phyloP scores from a whole-genome alignment of 257 asterid species.

The Solanum pinnatisectum region DNA sequence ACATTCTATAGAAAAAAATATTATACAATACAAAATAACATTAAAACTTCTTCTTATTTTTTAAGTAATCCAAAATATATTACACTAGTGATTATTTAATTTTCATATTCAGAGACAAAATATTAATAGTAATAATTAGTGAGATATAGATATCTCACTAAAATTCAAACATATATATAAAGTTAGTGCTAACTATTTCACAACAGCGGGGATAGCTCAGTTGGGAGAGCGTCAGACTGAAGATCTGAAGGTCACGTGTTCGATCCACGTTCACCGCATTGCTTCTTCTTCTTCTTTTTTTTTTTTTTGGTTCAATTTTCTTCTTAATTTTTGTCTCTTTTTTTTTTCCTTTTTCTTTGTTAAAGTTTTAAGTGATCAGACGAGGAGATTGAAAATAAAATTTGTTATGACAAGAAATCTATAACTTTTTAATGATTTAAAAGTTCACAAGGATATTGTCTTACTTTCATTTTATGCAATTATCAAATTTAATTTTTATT shows the following conservation, averaged over 20 bases:
- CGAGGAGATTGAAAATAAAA: background rate
- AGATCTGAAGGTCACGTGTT: constrained; percentile 85
- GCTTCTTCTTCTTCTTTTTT: too few relatives aligned
- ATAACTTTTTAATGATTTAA: background rate
- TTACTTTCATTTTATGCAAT: background rate
- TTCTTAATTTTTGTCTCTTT: background rate
- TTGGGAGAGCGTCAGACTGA: constrained; percentile 96
- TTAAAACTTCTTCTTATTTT: background rate
- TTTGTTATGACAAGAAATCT: background rate
- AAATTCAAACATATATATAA: too few relatives aligned
- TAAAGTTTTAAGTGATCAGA: background rate
- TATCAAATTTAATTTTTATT: background rate
- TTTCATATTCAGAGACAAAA: background rate
- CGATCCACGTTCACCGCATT: constrained; percentile 93
- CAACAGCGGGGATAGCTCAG: constrained; percentile 61
- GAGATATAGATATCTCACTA: background rate
- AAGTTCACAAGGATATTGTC: background rate
- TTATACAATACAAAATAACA: background rate
- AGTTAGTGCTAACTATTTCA: background rate
- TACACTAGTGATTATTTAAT: background rate
- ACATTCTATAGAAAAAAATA: background rate
- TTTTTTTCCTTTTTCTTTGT: background rate
- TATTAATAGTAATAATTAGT: background rate
- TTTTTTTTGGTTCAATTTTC: too few relatives aligned
- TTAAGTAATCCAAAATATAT: background rate